Conservation (phyloP, 73 alveolate genomes). For the Effrenium voratum region DNA sequence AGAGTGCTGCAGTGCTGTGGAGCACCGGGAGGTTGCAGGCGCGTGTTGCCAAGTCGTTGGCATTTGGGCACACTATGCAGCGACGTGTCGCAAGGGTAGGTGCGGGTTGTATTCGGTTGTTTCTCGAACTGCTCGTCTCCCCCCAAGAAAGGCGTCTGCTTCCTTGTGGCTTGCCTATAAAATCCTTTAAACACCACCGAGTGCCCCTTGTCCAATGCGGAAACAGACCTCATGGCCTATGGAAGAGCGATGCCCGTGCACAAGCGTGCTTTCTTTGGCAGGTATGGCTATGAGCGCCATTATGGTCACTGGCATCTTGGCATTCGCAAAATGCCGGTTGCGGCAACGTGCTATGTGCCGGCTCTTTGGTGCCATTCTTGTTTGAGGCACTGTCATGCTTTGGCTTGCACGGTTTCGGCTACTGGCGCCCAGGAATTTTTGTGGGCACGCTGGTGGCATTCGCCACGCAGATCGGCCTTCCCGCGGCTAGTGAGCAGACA, state of each 20-base stretch:
- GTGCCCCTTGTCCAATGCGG: background rate
- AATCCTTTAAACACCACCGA: too few species aligned
- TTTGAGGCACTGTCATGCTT: background rate
- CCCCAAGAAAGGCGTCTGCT: too few species aligned
- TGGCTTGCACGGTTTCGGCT: background rate
- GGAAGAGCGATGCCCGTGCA: background rate
- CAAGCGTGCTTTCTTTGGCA: background rate
- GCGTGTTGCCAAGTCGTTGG: too few species aligned
- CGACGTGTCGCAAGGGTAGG: too few species aligned
- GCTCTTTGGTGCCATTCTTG: background rate
- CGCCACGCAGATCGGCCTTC: slow-evolving; percentile 72
- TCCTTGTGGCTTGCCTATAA: too few species aligned
- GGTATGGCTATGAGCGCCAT: slow-evolving; percentile 93
- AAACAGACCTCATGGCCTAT: background rate
- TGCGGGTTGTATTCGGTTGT: too few species aligned
- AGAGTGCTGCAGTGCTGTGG: slow-evolving; percentile 70
- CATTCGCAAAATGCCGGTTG: too few species aligned
- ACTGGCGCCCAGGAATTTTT: slow-evolving; percentile 38
- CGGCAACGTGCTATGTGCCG: background rate
- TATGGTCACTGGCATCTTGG: slow-evolving; percentile 68
- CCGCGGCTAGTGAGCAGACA: too few species aligned
- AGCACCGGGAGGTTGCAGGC: slow-evolving; percentile 75
- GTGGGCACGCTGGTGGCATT: slow-evolving; percentile 64
- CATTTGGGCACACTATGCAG: too few species aligned
- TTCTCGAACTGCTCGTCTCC: too few species aligned